phyloP scores from a whole-genome alignment of 2,329 filamentous ascomycete genomes.

The Dactylellina leptospora region DNA sequence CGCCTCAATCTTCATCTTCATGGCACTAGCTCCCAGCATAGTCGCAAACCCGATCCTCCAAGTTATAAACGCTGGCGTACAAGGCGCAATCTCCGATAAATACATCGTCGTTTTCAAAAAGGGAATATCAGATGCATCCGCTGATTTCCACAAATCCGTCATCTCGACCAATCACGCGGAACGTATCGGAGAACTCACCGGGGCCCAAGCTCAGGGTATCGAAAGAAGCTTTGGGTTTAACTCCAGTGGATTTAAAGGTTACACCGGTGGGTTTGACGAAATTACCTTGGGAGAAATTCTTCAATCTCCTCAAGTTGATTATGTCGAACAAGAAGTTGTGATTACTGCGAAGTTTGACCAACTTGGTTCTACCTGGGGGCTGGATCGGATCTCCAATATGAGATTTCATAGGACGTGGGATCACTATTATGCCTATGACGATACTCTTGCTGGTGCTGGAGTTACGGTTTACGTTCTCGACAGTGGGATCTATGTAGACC shows the following conservation, averaged over 20 bases:
- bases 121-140: slow-evolving; percentile 24
- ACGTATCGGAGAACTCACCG: neutral
- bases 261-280: slow-evolving; percentile 48
- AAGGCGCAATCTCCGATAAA: slow-evolving; percentile 26
- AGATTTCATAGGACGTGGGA: slow-evolving; percentile 9
- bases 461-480: slow-evolving; percentile 64
- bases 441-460: slow-evolving; percentile 58
- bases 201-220: slow-evolving; percentile 4
- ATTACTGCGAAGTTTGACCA: slow-evolving; percentile 35
- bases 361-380: slow-evolving; percentile 54
- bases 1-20: no score
- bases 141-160: slow-evolving; percentile 41
- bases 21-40: no score
- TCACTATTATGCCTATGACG: slow-evolving; percentile 58
- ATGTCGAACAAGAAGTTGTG: slow-evolving; percentile 52
- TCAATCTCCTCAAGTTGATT: slow-evolving; percentile 49
- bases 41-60: no score
- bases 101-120: slow-evolving; percentile 55
- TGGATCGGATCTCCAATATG: slow-evolving; percentile 58
- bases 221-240: slow-evolving; percentile 42
- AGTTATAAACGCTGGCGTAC: neutral
- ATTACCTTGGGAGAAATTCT: slow-evolving; percentile 50
- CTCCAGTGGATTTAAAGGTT: slow-evolving; percentile 29
- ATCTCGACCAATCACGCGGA: slow-evolving; percentile 38
- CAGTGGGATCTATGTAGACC: slow-evolving; percentile 60